Evolutionary conservation across 2,329 filamentous ascomycete species (phyloP).

Genomic region (Sclerotinia trifoliorum): DNA sequence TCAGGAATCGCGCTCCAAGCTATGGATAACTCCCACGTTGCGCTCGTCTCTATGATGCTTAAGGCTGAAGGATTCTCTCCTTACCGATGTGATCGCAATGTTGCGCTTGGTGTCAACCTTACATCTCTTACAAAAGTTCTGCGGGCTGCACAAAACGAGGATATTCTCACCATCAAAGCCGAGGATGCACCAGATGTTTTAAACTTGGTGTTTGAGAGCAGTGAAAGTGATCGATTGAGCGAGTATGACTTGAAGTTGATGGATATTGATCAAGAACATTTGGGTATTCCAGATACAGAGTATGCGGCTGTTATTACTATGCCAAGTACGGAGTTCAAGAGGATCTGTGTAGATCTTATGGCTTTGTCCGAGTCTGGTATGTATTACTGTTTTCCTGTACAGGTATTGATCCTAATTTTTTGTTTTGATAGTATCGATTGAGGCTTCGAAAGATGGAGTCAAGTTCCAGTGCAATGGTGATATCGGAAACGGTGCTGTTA

Average conservation of each 20-base stretch:
- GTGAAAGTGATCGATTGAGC: slow-evolving; percentile 83
- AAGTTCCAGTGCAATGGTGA: slow-evolving; percentile 93
- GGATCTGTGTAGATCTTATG: slow-evolving; percentile 89
- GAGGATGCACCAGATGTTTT: slow-evolving; percentile 95
- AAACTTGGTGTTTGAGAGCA: slow-evolving; percentile 93
- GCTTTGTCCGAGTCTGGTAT: slow-evolving; percentile 93
- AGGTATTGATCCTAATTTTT: slow-evolving; percentile 26
- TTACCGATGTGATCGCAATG: slow-evolving; percentile 98
- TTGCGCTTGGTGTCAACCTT: slow-evolving; percentile 96
- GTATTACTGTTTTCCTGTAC: slow-evolving; percentile 36
- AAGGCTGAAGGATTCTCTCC: slow-evolving; percentile 92
- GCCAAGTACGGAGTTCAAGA: slow-evolving; percentile 86
- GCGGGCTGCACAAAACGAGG: slow-evolving; percentile 88
- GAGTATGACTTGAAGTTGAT: slow-evolving; percentile 99
- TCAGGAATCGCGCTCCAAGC: slow-evolving; percentile 96
- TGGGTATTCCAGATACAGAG: slow-evolving; percentile 98
- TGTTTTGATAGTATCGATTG: slow-evolving; percentile 73
- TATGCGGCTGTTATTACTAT: slow-evolving; percentile 89
- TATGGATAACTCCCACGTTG: slow-evolving; percentile 99
- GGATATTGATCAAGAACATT: slow-evolving; percentile 99
- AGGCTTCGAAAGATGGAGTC: slow-evolving; percentile 94
- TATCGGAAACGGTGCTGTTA: slow-evolving; percentile 93
- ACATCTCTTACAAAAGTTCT: slow-evolving; percentile 96
- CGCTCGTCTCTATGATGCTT: slow-evolving; percentile 97
- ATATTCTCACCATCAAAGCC: slow-evolving; percentile 93